phyloP scores from a whole-genome alignment of 2,329 filamentous ascomycete genomes.

The Venturia effusa region DNA sequence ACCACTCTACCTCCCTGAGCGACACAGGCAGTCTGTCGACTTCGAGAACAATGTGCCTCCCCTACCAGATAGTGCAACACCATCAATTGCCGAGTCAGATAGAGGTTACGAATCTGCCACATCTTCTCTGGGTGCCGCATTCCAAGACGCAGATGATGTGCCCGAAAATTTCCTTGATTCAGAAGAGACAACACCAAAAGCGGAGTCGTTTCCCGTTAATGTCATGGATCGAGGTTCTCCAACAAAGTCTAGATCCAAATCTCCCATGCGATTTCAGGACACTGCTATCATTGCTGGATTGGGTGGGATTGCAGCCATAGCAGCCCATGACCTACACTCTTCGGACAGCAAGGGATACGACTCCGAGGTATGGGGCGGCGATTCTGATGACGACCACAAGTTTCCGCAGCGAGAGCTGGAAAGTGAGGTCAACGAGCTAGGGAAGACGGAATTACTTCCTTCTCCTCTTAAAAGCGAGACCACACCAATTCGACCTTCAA shows the following conservation, averaged over 20 bases:
- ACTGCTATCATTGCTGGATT: conserved; percentile 6
- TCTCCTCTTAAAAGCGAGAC: conserved; percentile 12
- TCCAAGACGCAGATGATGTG: not conserved
- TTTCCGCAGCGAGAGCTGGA: not conserved
- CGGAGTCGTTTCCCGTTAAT: conserved; percentile 24
- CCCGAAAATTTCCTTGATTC: conserved; percentile 46
- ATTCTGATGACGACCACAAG: conserved; percentile 5
- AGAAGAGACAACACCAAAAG: conserved; percentile 58
- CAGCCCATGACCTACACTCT: conserved; percentile 10
- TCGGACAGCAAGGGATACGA: conserved; percentile 5
- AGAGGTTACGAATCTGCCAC: conserved; percentile 9
- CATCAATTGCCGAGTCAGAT: conserved; percentile 13
- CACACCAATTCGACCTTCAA: conserved; percentile 14
- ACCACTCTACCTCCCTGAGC: conserved; percentile 74
- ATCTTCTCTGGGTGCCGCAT: conserved; percentile 15
- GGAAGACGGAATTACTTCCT: conserved; percentile 4
- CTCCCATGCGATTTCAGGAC: conserved; percentile 1
- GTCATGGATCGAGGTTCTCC: conserved; percentile 2
- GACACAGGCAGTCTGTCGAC: conserved; percentile 37
- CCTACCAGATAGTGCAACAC: conserved; percentile 34
- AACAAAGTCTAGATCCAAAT: not conserved
- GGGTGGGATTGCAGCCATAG: conserved; percentile 9
- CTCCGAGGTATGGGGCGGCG: not conserved
- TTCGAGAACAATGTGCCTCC: conserved; percentile 40
- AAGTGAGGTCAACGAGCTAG: not conserved